phyloP scores from a whole-genome alignment of 2,329 filamentous ascomycete species.

The Lomentospora prolificans region DNA sequence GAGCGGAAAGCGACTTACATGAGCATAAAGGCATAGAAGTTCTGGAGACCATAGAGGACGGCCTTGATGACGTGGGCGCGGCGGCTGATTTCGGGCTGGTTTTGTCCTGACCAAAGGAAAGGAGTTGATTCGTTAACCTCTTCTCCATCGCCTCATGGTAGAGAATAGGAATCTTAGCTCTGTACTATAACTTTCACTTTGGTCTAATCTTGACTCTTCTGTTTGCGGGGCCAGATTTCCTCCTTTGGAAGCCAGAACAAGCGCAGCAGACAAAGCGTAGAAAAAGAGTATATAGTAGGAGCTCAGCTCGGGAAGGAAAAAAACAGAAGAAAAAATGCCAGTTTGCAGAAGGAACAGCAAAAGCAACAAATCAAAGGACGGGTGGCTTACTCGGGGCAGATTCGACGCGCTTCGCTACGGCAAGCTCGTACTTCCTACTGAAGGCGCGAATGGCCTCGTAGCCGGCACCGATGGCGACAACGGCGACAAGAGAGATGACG shows the following conservation, averaged over 20 bases:
- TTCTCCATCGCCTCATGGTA: conserved; percentile 19
- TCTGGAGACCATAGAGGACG: conserved; percentile 78
- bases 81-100: conserved; percentile 49
- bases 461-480: conserved; percentile 76
- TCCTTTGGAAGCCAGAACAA: background rate
- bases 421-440: conserved; percentile 66
- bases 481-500: conserved; percentile 69
- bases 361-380: background rate
- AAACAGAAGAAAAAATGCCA: background rate
- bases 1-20: conserved; percentile 58
- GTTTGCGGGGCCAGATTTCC: background rate
- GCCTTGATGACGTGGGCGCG: conserved; percentile 72
- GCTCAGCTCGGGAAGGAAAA: background rate
- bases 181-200: background rate
- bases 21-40: conserved; percentile 98
- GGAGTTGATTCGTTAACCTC: conserved; percentile 52
- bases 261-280: background rate
- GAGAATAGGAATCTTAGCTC: background rate
- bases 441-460: conserved; percentile 81
- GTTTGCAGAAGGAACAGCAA: background rate
- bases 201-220: background rate
- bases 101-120: conserved; percentile 64
- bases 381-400: conserved; percentile 42
- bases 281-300: background rate
- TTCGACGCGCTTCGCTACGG: conserved; percentile 36